Conservation (phyloP, 805 yeast species). For the Cyberlindnera mrakii region DNA sequence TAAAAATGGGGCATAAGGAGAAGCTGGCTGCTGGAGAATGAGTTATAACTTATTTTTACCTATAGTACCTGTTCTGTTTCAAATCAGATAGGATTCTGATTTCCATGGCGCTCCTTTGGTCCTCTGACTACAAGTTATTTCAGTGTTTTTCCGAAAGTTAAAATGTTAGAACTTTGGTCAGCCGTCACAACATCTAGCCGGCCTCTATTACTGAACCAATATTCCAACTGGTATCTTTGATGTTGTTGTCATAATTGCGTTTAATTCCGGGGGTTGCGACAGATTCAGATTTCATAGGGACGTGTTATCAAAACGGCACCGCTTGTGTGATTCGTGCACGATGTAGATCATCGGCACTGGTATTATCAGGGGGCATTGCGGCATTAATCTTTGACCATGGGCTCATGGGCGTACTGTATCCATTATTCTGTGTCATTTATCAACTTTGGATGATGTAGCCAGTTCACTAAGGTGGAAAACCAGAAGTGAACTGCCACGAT, state of each 20-base stretch:
- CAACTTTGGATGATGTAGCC: slow-evolving; percentile 20
- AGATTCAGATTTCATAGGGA: slow-evolving; percentile 15
- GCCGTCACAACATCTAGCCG: too few relatives aligned
- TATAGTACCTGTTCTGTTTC: slow-evolving; percentile 15
- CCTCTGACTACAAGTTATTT: slow-evolving; percentile 6
- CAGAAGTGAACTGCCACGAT: slow-evolving; percentile 18
- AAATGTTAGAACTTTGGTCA: too few relatives aligned
- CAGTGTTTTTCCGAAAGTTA: slow-evolving; percentile 15
- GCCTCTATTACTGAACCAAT: slow-evolving; percentile 18
- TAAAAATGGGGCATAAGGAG: slow-evolving; percentile 13
- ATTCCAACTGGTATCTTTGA: slow-evolving; percentile 15
- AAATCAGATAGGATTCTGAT: slow-evolving; percentile 9
- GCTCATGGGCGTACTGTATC: slow-evolving; percentile 12
- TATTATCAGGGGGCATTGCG: slow-evolving; percentile 4
- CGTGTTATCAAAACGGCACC: slow-evolving; percentile 11
- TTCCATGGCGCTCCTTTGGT: slow-evolving; percentile 10
- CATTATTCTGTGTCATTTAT: slow-evolving; percentile 11
- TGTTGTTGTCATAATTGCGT: slow-evolving; percentile 13
- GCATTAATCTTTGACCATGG: slow-evolving; percentile 14
- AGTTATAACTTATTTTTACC: slow-evolving; percentile 13
- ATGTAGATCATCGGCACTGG: slow-evolving; percentile 13
- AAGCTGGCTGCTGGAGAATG: too few relatives aligned
- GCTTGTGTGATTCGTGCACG: neutral
- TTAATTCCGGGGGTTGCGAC: slow-evolving; percentile 12
- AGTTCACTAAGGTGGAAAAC: slow-evolving; percentile 18